Evolutionary conservation across 2,329 filamentous ascomycete genomes (phyloP).

Genomic region (Epichloe typhina): DNA sequence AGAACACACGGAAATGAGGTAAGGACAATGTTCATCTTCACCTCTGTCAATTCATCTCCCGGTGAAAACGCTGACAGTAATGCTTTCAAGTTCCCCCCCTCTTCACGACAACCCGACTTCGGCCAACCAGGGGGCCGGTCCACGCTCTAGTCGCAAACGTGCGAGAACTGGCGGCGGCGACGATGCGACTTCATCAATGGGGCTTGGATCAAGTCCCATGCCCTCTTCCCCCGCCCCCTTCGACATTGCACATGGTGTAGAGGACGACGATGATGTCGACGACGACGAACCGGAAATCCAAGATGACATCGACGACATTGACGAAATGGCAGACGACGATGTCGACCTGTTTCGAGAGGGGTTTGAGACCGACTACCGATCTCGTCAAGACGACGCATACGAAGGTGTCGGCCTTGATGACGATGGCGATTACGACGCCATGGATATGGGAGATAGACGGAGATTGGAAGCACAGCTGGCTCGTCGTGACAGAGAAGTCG

Average conservation of each 20-base stretch:
- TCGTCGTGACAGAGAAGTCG: slow-evolving; percentile 59
- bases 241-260: slow-evolving; percentile 51
- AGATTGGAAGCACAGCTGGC: slow-evolving; percentile 61
- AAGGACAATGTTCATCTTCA: not conserved
- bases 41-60: not conserved
- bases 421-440: slow-evolving; percentile 57
- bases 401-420: slow-evolving; percentile 64
- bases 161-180: slow-evolving; percentile 37
- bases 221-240: slow-evolving; percentile 50
- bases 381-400: slow-evolving; percentile 56
- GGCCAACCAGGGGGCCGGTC: slow-evolving; percentile 59
- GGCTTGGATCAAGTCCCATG: slow-evolving; percentile 46
- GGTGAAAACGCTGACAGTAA: slow-evolving; percentile 6
- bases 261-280: slow-evolving; percentile 59
- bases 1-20: slow-evolving; percentile 13
- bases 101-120: slow-evolving; percentile 69
- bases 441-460: slow-evolving; percentile 54
- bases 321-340: slow-evolving; percentile 70
- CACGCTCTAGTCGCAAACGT: slow-evolving; percentile 40
- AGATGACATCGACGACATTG: slow-evolving; percentile 62
- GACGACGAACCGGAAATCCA: slow-evolving; percentile 61
- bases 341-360: slow-evolving; percentile 66
- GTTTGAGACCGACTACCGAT: slow-evolving; percentile 57
- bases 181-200: slow-evolving; percentile 38
- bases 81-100: slow-evolving; percentile 59